These are phyloP conservation scores for Chaetoceros tenuissimus DNA, from an alignment of 108 stramenopile species.

Conservation along the genomic window DNA sequence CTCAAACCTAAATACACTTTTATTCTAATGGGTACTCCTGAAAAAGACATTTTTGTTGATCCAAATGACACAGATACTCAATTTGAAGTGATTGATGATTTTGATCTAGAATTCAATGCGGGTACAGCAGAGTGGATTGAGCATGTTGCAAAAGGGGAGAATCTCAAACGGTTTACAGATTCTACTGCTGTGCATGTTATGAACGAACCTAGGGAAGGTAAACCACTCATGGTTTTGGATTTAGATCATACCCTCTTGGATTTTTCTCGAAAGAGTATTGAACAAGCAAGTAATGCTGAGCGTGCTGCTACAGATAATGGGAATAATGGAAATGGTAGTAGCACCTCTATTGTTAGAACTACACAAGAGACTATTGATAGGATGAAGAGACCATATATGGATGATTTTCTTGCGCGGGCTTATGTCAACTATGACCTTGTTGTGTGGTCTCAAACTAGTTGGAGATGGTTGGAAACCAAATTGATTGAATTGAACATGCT, in stretches of 20 bases:
- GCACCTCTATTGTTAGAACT: constrained; percentile 8
- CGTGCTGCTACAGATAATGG: no score
- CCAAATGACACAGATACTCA: constrained; percentile 64
- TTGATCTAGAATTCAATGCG: constrained; percentile 85
- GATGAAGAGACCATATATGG: constrained; percentile 82
- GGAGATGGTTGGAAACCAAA: constrained; percentile 96
- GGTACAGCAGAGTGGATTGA: constrained; percentile 63
- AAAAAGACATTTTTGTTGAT: constrained; percentile 88
- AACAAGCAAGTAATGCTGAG: no score
- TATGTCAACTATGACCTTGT: constrained; percentile 91
- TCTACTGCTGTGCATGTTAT: constrained; percentile 81
- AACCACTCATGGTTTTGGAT: constrained; percentile 88
- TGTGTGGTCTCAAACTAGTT: constrained; percentile 93
- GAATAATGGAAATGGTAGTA: constrained; percentile 6
- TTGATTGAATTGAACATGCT: constrained; percentile 91
- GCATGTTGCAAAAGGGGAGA: constrained; percentile 78
- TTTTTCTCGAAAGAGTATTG: constrained; percentile 56
- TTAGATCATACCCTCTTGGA: constrained; percentile 94
- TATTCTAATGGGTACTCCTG: constrained; percentile 94
- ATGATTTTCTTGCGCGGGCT: constrained; percentile 66
- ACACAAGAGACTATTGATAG: constrained; percentile 11
- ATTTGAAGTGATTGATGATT: constrained; percentile 86
- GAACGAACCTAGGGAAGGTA: constrained; percentile 68
- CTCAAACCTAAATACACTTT: constrained; percentile 74
- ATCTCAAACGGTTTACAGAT: constrained; percentile 81